These are phyloP conservation scores for Setomelanomma holmii DNA, from an alignment of 2,329 filamentous ascomycete species.

Conservation along the genomic window DNA sequence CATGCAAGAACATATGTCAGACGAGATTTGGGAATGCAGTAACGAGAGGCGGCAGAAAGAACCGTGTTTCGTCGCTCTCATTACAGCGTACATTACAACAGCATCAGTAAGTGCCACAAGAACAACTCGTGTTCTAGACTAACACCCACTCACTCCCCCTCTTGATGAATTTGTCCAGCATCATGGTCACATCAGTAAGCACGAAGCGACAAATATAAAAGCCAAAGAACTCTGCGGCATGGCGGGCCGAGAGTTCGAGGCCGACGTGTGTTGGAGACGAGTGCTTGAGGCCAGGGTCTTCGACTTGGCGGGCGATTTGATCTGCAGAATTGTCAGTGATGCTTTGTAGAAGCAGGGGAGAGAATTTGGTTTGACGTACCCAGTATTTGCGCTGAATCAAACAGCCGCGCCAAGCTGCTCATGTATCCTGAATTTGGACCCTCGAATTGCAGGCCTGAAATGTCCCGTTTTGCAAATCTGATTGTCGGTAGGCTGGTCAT, in stretches of 20 bases:
- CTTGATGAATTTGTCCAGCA: slow-evolving; percentile 98
- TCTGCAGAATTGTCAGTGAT: slow-evolving; percentile 60
- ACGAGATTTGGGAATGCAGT: background rate
- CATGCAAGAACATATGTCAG: background rate
- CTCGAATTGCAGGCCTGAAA: slow-evolving; percentile 72
- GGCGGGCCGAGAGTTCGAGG: slow-evolving; percentile 88
- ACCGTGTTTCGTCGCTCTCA: background rate
- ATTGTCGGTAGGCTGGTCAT: slow-evolving; percentile 79
- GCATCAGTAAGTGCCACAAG: background rate
- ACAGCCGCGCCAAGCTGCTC: slow-evolving; percentile 85
- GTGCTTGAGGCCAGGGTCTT: slow-evolving; percentile 90
- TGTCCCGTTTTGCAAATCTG: slow-evolving; percentile 74
- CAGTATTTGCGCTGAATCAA: slow-evolving; percentile 90
- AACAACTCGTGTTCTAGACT: slow-evolving; percentile 44
- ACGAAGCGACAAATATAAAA: slow-evolving; percentile 97
- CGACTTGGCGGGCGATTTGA: slow-evolving; percentile 94
- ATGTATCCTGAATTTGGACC: slow-evolving; percentile 93
- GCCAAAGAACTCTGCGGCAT: slow-evolving; percentile 96
- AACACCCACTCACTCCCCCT: slow-evolving; percentile 94
- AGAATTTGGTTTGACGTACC: slow-evolving; percentile 65
- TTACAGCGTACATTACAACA: slow-evolving; percentile 2
- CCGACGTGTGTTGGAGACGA: slow-evolving; percentile 95
- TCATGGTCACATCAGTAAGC: slow-evolving; percentile 79
- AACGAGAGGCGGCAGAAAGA: too few species aligned
- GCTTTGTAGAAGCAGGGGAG: background rate